Base-by-base conservation (phyloP, 2,329 filamentous ascomycete species). In the Dactylellina leptospora region DNA sequence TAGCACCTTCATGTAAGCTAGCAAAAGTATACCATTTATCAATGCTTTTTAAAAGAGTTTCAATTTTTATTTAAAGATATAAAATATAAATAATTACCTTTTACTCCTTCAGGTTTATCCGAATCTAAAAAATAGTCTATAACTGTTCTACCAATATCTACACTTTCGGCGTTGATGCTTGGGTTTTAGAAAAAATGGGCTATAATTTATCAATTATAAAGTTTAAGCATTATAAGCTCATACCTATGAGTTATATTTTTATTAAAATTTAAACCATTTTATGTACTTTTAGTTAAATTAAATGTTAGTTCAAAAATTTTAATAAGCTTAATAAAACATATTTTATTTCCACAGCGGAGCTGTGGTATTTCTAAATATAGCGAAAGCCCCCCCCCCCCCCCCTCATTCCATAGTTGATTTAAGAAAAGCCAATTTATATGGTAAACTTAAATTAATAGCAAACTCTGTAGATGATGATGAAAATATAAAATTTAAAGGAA, bases 401-500 rank as follows among this genome's bases (percentile, higher is more conserved):
- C 13, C 25, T 20, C 16, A 47, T 22, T 10, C 42, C 42, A 8
- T 10, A 25, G 16, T 47, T 53, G 50, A 20, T 53, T 33, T 53
- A 53, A 36, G 28, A 47, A 23, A 33, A 55, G 30, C 33, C 22
- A 55, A 55, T 40, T 55, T 55, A 55, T 40, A 5, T 55, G 30
- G 25, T 58, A 44, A 55, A 30, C 20, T 47, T 47, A 55, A 55
- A 55, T 60, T 70, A 54, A 60, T 71, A 73, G 56, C 51, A 73
- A 54, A 59, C 58, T 50, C 60, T 44, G 50, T 62, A 74, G 50
- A 53, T 53, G 47, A 45, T 54, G 51, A 55, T 36, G 33, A 73
- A 73, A 73, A 61, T 60, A 69, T 53, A 70, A 42, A 60, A 51
- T 74, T 74, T 70, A 70, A 62, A 55, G 62, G 56, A 70, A 70